Percentiles rank a stretch among this genome's conserved stretches.
These are phyloP conservation scores for Vanderwaltozyma polyspora DNA, from an alignment of 805 yeast species.

Conservation along the genomic window DNA sequence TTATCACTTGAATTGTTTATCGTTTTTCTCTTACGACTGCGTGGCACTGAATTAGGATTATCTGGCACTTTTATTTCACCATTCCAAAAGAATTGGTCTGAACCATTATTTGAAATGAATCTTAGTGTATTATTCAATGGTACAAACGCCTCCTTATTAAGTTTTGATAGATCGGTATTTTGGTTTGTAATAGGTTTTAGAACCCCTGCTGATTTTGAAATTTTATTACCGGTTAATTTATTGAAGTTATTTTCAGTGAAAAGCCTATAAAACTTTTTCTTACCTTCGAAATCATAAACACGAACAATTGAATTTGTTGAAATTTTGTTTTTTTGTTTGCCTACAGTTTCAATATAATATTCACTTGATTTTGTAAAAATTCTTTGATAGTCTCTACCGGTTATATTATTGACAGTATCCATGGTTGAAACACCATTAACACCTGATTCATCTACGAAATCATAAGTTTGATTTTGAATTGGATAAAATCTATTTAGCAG, in stretches of 20 bases:
- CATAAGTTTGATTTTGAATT: conserved; percentile 50
- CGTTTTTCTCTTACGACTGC: conserved; percentile 11
- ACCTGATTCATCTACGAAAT: conserved; percentile 32
- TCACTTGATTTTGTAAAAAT: conserved; percentile 44
- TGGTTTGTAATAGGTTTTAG: background rate
- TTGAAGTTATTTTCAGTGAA: conserved; percentile 35
- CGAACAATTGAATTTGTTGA: conserved; percentile 37
- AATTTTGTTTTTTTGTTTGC: conserved; percentile 22
- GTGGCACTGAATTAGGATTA: conserved; percentile 3
- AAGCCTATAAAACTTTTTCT: conserved; percentile 60
- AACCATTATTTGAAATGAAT: conserved; percentile 12
- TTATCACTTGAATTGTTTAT: background rate
- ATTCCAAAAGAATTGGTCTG: conserved; percentile 25
- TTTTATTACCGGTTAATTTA: conserved; percentile 20
- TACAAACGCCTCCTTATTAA: conserved; percentile 18
- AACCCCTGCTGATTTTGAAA: conserved; percentile 15
- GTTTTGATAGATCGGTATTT: conserved; percentile 5
- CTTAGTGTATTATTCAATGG: conserved; percentile 23
- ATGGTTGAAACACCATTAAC: conserved; percentile 49
- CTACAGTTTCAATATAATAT: conserved; percentile 32
- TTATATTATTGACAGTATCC: conserved; percentile 36
- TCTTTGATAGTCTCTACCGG: conserved; percentile 45
- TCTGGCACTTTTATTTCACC: conserved; percentile 19
- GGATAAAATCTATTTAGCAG: conserved; percentile 48
- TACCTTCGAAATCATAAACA: conserved; percentile 63